Conservation (phyloP, 2,329 filamentous ascomycete species). For the Pyrenochaeta sp. region DNA sequence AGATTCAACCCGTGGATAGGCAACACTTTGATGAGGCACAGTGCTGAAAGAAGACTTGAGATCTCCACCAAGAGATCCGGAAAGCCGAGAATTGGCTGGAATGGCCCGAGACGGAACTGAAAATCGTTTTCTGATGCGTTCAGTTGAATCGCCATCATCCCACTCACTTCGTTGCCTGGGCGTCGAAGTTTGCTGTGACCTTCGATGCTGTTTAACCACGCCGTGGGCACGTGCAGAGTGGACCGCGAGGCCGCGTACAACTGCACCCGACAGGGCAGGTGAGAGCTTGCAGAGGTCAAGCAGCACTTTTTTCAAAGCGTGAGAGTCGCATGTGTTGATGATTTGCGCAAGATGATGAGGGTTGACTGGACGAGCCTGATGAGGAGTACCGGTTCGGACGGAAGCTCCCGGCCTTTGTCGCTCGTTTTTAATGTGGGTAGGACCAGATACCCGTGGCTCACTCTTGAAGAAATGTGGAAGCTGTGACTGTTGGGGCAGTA, state of each 20-base stretch:
- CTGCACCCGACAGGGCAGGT: slow-evolving; percentile 42
- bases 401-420: neutral
- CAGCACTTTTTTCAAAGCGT: slow-evolving; percentile 30
- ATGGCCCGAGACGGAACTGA: neutral
- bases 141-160: slow-evolving; percentile 9
- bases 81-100: neutral
- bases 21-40: neutral
- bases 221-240: slow-evolving; percentile 37
- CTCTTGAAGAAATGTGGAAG: slow-evolving; percentile 13
- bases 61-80: neutral
- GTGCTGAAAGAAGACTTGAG: neutral
- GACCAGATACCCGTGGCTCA: slow-evolving; percentile 5
- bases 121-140: slow-evolving; percentile 15
- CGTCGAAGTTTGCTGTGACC: slow-evolving; percentile 1
- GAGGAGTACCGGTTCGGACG: slow-evolving; percentile 2
- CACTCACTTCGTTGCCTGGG: slow-evolving; percentile 6
- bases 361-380: slow-evolving; percentile 23
- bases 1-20: neutral
- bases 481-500: slow-evolving; percentile 16
- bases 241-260: slow-evolving; percentile 42
- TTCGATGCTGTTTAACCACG: slow-evolving; percentile 19
- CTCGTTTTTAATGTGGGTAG: slow-evolving; percentile 5
- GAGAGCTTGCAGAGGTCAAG: slow-evolving; percentile 41
- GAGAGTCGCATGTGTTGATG: slow-evolving; percentile 30
- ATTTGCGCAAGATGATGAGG: slow-evolving; percentile 39